Base-by-base conservation (phyloP, 2,329 filamentous ascomycete genomes). In the Acrocalymma vagum region DNA sequence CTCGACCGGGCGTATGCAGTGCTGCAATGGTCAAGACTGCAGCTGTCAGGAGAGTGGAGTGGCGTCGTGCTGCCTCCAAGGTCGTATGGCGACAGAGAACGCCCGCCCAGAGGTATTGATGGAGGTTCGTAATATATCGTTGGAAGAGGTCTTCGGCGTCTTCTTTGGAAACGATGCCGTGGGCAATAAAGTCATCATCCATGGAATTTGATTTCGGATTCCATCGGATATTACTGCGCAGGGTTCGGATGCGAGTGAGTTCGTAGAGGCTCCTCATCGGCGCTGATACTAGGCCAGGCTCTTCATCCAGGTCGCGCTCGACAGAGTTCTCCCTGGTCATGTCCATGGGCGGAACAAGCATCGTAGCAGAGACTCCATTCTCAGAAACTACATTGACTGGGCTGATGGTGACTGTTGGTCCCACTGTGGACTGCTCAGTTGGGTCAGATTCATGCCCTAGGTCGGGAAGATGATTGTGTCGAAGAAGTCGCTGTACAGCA, bases 191-290 rank as follows among this genome's bases (percentile, higher is more conserved):
- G 35, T 68, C 64, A 6, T 60, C 52, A n/a, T 60, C 47, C 15
- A 55, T 49, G 16, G 58, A 56, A n/a, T 53, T 62, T 9, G 55
- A 44, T 7, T 55, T 54, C 15, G 60, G 48, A 17, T 53, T 57
- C 40, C 51, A 55, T 38, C 55, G 44, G 25, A 49, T 55, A 31
- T 47, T 58, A 28, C 57, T 64, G 22, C 61, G 53, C 28, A 68
- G 53, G 36, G 65, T 67, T n/a, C 59, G 51, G 15, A 68, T 64
- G 5, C 56, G 47, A 11, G 62, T 68, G 2, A 68, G 51, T 33
- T 67, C 58, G 43, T 67, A 68, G 11, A 68, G 49, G 29, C 58
- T 63, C 32, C 53, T 53, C 64, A 68, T 68, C 7, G 64, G 64
- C n/a, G 62, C 64, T 22, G 56, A 55, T 0, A 62, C 58, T 8